These are phyloP conservation scores for Solanum gracilifrons DNA, from an alignment of 257 asterid genomes.

Conservation along the genomic window DNA sequence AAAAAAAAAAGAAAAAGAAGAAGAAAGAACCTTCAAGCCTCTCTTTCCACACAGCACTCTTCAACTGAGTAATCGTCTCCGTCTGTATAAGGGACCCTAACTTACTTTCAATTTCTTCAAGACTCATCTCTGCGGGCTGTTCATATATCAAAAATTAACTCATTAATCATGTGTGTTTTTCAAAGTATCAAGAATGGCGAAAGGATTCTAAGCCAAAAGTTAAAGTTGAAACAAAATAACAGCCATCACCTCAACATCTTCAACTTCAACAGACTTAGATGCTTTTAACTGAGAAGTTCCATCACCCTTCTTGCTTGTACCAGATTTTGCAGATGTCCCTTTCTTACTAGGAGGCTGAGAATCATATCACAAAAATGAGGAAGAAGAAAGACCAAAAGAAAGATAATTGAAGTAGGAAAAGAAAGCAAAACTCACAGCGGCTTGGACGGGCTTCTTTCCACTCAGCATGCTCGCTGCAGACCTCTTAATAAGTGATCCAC, in stretches of 20 bases:
- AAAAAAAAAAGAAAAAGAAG: background rate
- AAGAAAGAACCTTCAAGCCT: conserved; percentile 73
- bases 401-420: background rate
- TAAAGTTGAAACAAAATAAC: background rate
- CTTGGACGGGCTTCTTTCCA: conserved; percentile 64
- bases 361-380: background rate
- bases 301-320: conserved; percentile 59
- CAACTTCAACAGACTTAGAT: conserved; percentile 58
- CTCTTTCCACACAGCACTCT: conserved; percentile 98
- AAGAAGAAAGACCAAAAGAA: background rate
- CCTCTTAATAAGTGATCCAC: conserved; percentile 53
- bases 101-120: conserved; percentile 91
- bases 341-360: conserved; percentile 76
- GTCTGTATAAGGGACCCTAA: conserved; percentile 77
- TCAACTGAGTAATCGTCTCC: conserved; percentile 70
- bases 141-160: background rate
- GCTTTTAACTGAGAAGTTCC: conserved; percentile 57
- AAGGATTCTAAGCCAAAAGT: background rate
- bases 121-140: conserved; percentile 94
- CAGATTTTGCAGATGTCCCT: conserved; percentile 50
- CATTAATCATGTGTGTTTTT: background rate
- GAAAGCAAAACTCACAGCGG: conserved; percentile 54
- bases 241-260: conserved; percentile 73
- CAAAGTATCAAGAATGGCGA: background rate
- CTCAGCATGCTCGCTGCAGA: conserved; percentile 99